Evolutionary conservation across 768 basidiomycete species (phyloP).

Genomic region (Russula griseocarnosa): DNA sequence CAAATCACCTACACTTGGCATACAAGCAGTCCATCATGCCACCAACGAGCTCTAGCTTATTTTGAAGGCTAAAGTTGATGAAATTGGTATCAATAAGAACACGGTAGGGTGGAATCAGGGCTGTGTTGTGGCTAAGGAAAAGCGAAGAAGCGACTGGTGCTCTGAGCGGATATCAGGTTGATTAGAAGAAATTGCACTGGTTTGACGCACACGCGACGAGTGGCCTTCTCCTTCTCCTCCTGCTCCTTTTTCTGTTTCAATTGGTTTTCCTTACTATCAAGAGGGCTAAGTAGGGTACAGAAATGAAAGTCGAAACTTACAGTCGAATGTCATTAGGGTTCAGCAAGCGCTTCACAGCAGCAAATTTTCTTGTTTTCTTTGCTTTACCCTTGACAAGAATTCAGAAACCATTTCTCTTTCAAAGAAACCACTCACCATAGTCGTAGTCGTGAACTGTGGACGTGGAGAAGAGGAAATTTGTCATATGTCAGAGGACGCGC

Average conservation of each 20-base stretch:
- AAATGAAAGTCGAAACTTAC: conserved; percentile 45
- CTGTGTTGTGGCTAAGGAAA: conserved; percentile 91
- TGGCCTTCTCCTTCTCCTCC: conserved; percentile 71
- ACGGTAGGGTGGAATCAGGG: conserved; percentile 94
- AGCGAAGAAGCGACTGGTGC: conserved; percentile 86
- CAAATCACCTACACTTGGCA: conserved; percentile 75
- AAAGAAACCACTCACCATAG: conserved; percentile 17
- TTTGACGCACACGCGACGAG: conserved; percentile 68
- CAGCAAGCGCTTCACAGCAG: conserved; percentile 86
- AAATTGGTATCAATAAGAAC: conserved; percentile 99
- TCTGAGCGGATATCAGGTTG: conserved; percentile 39
- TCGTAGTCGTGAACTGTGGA: too few species aligned
- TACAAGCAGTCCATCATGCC: conserved; percentile 99
- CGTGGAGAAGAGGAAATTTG: neutral
- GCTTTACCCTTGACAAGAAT: conserved; percentile 63
- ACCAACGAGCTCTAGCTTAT: conserved; percentile 90
- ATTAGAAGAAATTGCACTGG: neutral
- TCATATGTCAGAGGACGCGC: conserved; percentile 23
- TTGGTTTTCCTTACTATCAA: conserved; percentile 83
- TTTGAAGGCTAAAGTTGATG: conserved; percentile 97
- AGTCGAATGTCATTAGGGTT: conserved; percentile 91
- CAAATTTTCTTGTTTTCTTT: conserved; percentile 94
- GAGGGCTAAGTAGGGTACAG: neutral
- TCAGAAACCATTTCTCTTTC: neutral
- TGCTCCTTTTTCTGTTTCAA: conserved; percentile 82